Evolutionary conservation across 2,329 filamentous ascomycete species (phyloP), one percentile per base, ranked within the genome.

Genomic region (Biscogniauxia mediterranea): DNA sequence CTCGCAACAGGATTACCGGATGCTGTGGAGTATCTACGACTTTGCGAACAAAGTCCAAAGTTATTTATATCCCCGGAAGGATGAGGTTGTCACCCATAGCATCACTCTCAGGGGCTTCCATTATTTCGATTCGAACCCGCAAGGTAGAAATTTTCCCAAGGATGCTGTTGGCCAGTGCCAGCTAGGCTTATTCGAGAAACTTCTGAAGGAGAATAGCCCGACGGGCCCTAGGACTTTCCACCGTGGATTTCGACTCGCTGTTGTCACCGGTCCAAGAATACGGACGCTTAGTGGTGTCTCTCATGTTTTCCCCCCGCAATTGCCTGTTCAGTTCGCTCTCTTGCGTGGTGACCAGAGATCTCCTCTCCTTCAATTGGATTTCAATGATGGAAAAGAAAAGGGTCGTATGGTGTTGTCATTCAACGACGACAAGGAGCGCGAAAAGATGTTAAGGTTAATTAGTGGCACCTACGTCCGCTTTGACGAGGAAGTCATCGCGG

Each of bases 11-110:
- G 92, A 96, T 71, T 96, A 90, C 77, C 85, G 88, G 63, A 87
- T 85, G 64, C 77, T 96, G 11, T 93, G 89, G 86, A 90, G 87
- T 68, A 92, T 96, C 75, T 92, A 93, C 66, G 92, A 96, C 62
- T 94, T 96, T 73, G 91, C 90, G 25, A 85, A 84, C 66, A 92
- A 90, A 69, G 86, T 94, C 1, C 89, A 93, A 70, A 82, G 83
- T 25, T 90, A 86, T 56, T 80, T 96, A 51, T 86, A 86, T 42
- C 86, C 88, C 6, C 84, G 86, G 50, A 80, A 82, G 28, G 89
- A 91, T 57, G 93, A 97, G 76, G 80, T 80, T 1, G 76, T 89
- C 59, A 81, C 90, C 1, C 92, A 91, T 72, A 86, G 89, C 68
- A 83, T 85, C 7, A 87, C 85, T 1, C 78, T 97, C 8, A 85